Conservation (phyloP, 2,329 filamentous ascomycete genomes). For the Pleochaeta shiraiana region DNA sequence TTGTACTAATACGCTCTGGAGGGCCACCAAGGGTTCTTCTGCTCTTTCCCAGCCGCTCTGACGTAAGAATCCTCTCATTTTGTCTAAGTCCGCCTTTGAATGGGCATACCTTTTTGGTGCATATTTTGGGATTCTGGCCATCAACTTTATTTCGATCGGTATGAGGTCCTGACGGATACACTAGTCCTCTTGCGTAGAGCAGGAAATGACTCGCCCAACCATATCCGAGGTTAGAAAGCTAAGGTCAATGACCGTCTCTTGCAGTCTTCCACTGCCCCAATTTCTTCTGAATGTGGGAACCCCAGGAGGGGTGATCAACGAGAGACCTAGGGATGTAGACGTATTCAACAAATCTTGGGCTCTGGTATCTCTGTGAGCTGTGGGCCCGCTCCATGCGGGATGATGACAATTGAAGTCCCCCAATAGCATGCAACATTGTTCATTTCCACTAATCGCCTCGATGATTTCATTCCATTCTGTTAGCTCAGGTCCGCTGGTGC, state of each 20-base stretch:
- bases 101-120: not conserved
- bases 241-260: constrained; percentile 1
- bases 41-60: not conserved
- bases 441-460: not conserved
- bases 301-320: not conserved
- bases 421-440: not conserved
- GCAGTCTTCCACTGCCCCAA: not conserved
- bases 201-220: not conserved
- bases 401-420: constrained; percentile 4
- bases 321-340: not conserved
- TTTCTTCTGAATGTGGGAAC: not conserved
- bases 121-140: too few relatives aligned
- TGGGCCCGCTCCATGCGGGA: not conserved
- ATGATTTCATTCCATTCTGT: not conserved
- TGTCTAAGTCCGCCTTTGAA: not conserved
- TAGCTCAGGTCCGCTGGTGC: not conserved
- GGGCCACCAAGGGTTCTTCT: not conserved
- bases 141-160: not conserved
- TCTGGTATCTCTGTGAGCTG: not conserved
- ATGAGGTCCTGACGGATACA: not conserved
- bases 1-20: not conserved
- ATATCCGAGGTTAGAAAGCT: not conserved
- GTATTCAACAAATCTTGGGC: not conserved
- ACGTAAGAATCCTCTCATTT: not conserved
- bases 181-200: not conserved